Evolutionary conservation across 331 rosid species (phyloP), one percentile per base, ranked within the genome.

Genomic region (Acacia pycnantha): DNA sequence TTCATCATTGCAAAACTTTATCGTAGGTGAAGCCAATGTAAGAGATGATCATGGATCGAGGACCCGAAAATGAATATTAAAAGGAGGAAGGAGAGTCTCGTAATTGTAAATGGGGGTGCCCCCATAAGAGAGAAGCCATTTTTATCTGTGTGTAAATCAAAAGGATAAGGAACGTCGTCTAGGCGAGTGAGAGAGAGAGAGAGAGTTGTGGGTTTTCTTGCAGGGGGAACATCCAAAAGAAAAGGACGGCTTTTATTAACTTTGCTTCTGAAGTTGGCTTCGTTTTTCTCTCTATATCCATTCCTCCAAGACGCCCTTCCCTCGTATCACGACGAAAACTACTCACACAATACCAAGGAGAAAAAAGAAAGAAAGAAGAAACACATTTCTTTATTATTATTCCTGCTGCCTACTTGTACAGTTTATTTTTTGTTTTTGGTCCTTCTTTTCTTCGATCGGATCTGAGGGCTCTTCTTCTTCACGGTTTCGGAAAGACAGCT

Each of bases 391-490:
- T 70, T 27, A 21, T 24, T 48, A 48, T 77, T 29, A 64, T 33
- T 41, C 22, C 15, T 44, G 53, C 29, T 46, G 26, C 46, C 70
- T 79, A 40, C 81, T 75, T 70, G 47, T 54, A 84, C 41, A 54
- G 68, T 11, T 77, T 64, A 0, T 24, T 11, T 59, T 81, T 82
- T 85, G 82, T 80, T 82, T 82, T 24, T 73, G 75, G 62, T 58
- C 77, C 40, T 85, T 86, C 86, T 81, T 82, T 81, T 85, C 84
- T 85, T 85, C 88, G 95, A 93, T 93, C 93, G 87, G 97, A 93
- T 93, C 97, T 88, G 95, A 90, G 89, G 86, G 82, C 87, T 81
- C 86, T 70, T 71, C 87, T 79, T 62, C 87, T 77, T 85, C 93
- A 71, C 83, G 51, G 85, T 31, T 78, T 81, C 80, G 82, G 53